Evolutionary conservation across 2,329 filamentous ascomycete genomes (phyloP).

Genomic region (Hypoxylon sp.): DNA sequence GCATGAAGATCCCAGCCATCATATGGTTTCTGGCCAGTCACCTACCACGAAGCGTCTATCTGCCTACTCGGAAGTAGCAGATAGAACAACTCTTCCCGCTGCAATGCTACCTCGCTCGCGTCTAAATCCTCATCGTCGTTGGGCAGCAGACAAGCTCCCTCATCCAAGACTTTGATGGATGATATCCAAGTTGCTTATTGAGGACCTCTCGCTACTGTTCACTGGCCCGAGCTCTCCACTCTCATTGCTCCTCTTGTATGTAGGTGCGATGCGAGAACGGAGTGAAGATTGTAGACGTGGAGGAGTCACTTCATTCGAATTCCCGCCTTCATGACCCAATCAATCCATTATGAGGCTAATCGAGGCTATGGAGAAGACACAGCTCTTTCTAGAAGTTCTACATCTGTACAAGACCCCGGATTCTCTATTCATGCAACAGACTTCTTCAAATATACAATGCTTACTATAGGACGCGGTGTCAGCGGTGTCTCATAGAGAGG

Average conservation of each 20-base stretch:
- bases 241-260: conserved; percentile 29
- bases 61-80: conserved; percentile 36
- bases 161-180: conserved; percentile 19
- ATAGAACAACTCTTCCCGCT: conserved; percentile 43
- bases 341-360: conserved; percentile 36
- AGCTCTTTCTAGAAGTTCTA: conserved; percentile 17
- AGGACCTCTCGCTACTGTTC: conserved; percentile 25
- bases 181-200: conserved; percentile 21
- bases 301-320: conserved; percentile 26
- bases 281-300: conserved; percentile 12
- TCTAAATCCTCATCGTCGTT: conserved; percentile 43
- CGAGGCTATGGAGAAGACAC: conserved; percentile 10
- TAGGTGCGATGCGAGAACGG: conserved; percentile 35
- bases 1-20: conserved; percentile 43
- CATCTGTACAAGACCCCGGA: neutral
- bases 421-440: conserved; percentile 27
- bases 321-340: conserved; percentile 26
- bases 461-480: conserved; percentile 30
- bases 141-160: conserved; percentile 37
- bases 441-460: conserved; percentile 49
- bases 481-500: conserved; percentile 18
- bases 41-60: conserved; percentile 42
- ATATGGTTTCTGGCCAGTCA: conserved; percentile 43
- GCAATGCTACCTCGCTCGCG: conserved; percentile 45
- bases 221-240: conserved; percentile 27